phyloP scores from a whole-genome alignment of 345 rosid species.

The Bruguiera parviflora region DNA sequence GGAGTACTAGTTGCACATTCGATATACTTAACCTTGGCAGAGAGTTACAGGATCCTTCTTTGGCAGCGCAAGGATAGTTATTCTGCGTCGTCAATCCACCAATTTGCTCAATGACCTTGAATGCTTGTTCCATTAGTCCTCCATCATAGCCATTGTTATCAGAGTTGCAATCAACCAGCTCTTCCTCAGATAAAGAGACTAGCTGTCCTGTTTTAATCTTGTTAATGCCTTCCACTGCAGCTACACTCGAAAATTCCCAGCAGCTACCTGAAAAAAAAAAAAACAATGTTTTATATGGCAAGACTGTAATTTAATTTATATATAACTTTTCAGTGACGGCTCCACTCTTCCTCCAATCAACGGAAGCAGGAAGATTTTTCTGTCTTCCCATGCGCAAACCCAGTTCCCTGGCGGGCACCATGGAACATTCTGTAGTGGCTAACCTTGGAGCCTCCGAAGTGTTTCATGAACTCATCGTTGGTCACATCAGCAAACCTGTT shows the following conservation, averaged over 20 bases:
- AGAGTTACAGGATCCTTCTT: slow-evolving; percentile 42
- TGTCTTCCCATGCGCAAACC: slow-evolving; percentile 19
- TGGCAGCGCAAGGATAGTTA: slow-evolving; percentile 43
- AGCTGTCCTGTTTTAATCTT: slow-evolving; percentile 40
- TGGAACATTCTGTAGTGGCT: slow-evolving; percentile 32
- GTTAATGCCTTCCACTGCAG: slow-evolving; percentile 41
- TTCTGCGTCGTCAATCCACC: slow-evolving; percentile 48
- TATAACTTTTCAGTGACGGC: slow-evolving; percentile 23
- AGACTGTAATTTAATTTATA: not conserved
- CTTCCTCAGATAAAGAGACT: slow-evolving; percentile 33
- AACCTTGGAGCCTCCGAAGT: slow-evolving; percentile 32
- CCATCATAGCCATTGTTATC: slow-evolving; percentile 33
- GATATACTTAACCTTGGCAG: slow-evolving; percentile 14
- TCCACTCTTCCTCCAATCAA: slow-evolving; percentile 43
- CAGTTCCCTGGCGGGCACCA: slow-evolving; percentile 20
- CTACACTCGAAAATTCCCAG: slow-evolving; percentile 42
- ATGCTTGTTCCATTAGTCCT: slow-evolving; percentile 37
- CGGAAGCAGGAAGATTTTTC: slow-evolving; percentile 22
- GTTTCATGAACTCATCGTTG: slow-evolving; percentile 34
- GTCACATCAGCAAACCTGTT: slow-evolving; percentile 41
- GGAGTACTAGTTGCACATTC: too few relatives aligned
- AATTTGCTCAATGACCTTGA: slow-evolving; percentile 31
- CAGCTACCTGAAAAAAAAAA: slow-evolving; percentile 31
- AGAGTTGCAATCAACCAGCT: slow-evolving; percentile 31
- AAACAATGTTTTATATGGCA: not conserved